These are phyloP conservation scores for Saccharomycodes ludwigii DNA, from an alignment of 805 yeast species.

Conservation along the genomic window DNA sequence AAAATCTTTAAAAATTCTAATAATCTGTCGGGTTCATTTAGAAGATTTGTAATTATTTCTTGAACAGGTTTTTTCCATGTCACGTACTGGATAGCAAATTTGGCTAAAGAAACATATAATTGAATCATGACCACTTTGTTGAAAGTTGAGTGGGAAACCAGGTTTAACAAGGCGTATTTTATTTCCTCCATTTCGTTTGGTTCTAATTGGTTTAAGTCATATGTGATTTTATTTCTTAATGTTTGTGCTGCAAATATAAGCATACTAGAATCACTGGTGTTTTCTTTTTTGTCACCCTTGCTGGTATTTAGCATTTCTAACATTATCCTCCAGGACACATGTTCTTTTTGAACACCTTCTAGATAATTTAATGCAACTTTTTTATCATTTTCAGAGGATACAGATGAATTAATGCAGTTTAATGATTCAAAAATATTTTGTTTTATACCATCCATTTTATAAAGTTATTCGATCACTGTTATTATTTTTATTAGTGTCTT, in stretches of 20 bases:
- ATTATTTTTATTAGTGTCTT: no score
- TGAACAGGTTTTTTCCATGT: slow-evolving; percentile 60
- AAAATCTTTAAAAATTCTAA: slow-evolving; percentile 74
- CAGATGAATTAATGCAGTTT: slow-evolving; percentile 20
- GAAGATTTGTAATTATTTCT: slow-evolving; percentile 45
- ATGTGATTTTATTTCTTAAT: slow-evolving; percentile 66
- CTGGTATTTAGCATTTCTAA: slow-evolving; percentile 37
- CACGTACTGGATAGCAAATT: slow-evolving; percentile 65
- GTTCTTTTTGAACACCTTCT: slow-evolving; percentile 73
- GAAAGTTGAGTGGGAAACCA: slow-evolving; percentile 35
- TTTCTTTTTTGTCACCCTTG: no score
- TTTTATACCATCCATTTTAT: no score
- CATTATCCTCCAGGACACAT: slow-evolving; percentile 67
- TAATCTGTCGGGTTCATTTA: slow-evolving; percentile 31
- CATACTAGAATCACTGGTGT: slow-evolving; percentile 26
- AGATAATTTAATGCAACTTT: no score
- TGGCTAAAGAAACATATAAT: slow-evolving; percentile 68
- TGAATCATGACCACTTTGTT: slow-evolving; percentile 65
- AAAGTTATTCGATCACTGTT: no score
- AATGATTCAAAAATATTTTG: no score
- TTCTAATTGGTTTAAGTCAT: slow-evolving; percentile 69
- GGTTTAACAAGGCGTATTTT: slow-evolving; percentile 51
- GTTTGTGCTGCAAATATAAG: slow-evolving; percentile 88
- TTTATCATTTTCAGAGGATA: no score
- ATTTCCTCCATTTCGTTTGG: slow-evolving; percentile 40